These are phyloP conservation scores for Tilletia setariae DNA, from an alignment of 1,284 basidiomycete genomes.

Conservation along the genomic window DNA sequence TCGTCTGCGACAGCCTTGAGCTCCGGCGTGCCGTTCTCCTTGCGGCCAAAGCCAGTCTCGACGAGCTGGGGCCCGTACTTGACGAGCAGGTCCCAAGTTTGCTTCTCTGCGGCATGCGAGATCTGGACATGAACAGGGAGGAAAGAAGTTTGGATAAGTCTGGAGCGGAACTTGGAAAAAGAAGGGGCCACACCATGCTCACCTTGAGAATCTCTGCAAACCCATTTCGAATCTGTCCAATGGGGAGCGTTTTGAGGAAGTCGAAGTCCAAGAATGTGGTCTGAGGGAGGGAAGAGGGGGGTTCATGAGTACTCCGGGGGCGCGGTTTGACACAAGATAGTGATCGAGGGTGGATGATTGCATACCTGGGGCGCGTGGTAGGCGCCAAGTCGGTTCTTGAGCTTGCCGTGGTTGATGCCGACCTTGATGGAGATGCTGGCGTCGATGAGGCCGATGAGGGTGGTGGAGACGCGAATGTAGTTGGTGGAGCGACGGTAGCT, in stretches of 20 bases:
- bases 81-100: slow-evolving; percentile 57
- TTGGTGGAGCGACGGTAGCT: slow-evolving; percentile 57
- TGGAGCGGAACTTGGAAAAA: too few relatives aligned
- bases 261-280: slow-evolving; percentile 56
- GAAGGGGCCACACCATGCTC: background rate
- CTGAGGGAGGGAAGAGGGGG: too few relatives aligned
- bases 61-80: slow-evolving; percentile 58
- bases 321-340: too few relatives aligned
- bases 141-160: too few relatives aligned
- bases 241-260: slow-evolving; percentile 57
- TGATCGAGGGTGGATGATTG: too few relatives aligned
- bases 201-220: slow-evolving; percentile 59
- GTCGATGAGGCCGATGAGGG: slow-evolving; percentile 58
- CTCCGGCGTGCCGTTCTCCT: slow-evolving; percentile 39
- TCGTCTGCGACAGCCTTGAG: slow-evolving; percentile 53
- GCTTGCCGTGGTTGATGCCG: slow-evolving; percentile 51
- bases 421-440: slow-evolving; percentile 59
- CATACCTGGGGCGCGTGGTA: slow-evolving; percentile 56
- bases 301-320: too few relatives aligned
- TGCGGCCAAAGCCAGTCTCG: slow-evolving; percentile 57
- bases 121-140: background rate
- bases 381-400: slow-evolving; percentile 54
- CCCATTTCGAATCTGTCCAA: slow-evolving; percentile 58
- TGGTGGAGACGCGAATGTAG: slow-evolving; percentile 59
- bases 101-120: slow-evolving; percentile 56